These are phyloP conservation scores for Xylaria sp. DNA, from an alignment of 2,329 filamentous ascomycete genomes.

Conservation along the genomic window DNA sequence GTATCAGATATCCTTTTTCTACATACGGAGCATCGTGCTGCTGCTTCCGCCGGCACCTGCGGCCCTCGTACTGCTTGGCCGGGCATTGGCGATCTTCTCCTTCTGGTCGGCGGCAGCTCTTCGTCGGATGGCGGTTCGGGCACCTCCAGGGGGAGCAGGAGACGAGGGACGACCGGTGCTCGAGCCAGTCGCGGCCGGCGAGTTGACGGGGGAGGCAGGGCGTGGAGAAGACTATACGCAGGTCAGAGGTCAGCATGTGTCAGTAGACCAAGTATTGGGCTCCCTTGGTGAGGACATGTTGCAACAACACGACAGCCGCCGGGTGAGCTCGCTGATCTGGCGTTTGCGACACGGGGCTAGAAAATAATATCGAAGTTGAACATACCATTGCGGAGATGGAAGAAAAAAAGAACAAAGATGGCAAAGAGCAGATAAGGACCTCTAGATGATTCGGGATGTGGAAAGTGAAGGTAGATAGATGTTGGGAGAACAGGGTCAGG, in stretches of 20 bases:
- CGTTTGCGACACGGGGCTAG: background rate
- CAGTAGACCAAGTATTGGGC: background rate
- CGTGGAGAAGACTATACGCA: slow-evolving; percentile 59
- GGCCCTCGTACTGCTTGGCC: slow-evolving; percentile 88
- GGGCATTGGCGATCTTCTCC: slow-evolving; percentile 92
- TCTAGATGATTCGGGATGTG: slow-evolving; percentile 13
- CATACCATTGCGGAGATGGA: slow-evolving; percentile 29
- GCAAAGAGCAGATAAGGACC: slow-evolving; percentile 17
- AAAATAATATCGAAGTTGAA: background rate
- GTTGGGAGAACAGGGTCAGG: slow-evolving; percentile 18
- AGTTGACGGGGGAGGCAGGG: slow-evolving; percentile 61
- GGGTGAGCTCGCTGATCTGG: background rate
- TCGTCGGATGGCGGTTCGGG: slow-evolving; percentile 92
- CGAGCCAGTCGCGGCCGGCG: slow-evolving; percentile 65
- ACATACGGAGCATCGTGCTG: slow-evolving; percentile 96
- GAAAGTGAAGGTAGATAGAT: slow-evolving; percentile 47
- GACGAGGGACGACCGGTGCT: slow-evolving; percentile 79
- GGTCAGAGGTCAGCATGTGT: slow-evolving; percentile 11
- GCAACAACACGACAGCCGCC: background rate
- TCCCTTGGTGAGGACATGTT: background rate
- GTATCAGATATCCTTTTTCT: slow-evolving; percentile 12
- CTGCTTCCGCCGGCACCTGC: slow-evolving; percentile 94
- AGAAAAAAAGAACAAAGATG: slow-evolving; percentile 17
- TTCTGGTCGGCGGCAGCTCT: slow-evolving; percentile 96
- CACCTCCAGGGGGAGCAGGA: slow-evolving; percentile 87